Evolutionary conservation across 2,329 filamentous ascomycete genomes (phyloP).

Genomic region (Trichoderma sp.): DNA sequence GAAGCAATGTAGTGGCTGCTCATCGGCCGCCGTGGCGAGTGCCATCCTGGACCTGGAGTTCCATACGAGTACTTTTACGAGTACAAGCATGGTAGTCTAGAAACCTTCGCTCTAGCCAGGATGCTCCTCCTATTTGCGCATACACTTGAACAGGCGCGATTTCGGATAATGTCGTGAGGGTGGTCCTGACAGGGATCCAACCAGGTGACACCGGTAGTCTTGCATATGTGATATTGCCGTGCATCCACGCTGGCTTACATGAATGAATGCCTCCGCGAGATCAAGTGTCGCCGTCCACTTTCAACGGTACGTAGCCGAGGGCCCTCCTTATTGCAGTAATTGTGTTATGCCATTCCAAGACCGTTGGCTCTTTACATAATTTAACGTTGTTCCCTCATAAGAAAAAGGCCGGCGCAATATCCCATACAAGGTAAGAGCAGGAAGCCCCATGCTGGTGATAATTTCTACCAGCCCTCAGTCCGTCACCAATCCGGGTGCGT

Average conservation of each 20-base stretch:
- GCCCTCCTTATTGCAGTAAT: not conserved
- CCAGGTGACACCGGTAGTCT: constrained; percentile 18
- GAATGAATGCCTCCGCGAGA: not conserved
- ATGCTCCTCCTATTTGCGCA: not conserved
- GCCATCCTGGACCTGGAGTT: not conserved
- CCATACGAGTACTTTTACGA: not conserved
- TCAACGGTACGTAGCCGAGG: not conserved
- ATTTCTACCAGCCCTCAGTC: not conserved
- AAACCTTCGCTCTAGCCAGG: constrained; percentile 10
- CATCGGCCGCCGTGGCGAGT: not conserved
- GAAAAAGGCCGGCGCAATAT: not conserved
- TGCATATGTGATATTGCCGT: constrained; percentile 22
- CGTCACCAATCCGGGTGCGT: not conserved
- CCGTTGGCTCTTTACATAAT: constrained; percentile 4
- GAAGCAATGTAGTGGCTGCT: constrained; percentile 1
- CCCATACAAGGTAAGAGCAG: not conserved
- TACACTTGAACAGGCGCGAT: not conserved
- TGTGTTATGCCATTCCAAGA: not conserved
- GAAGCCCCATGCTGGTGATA: not conserved
- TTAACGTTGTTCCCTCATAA: not conserved
- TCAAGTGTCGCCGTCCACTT: constrained; percentile 9
- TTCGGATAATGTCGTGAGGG: constrained; percentile 20
- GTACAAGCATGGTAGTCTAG: not conserved
- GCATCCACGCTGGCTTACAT: not conserved
- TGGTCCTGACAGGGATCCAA: constrained; percentile 11